A percentile compares a stretch with the other conserved stretches of the same genome.
Conservation (phyloP, 805 yeast genomes). For the Starmerella khaoyaiensis region DNA sequence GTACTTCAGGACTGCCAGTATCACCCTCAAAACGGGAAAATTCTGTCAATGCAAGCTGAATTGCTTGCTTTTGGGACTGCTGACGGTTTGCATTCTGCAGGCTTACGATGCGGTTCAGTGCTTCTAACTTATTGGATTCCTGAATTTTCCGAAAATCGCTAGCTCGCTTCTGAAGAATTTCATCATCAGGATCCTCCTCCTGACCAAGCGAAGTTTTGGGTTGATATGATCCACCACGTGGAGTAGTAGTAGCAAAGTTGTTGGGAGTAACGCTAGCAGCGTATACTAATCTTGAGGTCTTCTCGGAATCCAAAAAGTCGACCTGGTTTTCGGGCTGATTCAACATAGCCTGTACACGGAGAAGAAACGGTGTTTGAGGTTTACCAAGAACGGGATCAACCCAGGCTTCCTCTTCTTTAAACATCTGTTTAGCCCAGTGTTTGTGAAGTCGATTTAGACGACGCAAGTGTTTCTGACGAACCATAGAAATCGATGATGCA, state of each 20-base stretch:
- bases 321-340: constrained; percentile 54
- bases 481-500: constrained; percentile 14
- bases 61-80: constrained; percentile 47
- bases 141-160: constrained; percentile 3
- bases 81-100: constrained; percentile 54
- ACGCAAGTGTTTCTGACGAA: constrained; percentile 21
- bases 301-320: constrained; percentile 43
- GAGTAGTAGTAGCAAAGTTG: constrained; percentile 20
- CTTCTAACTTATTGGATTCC: constrained; percentile 50
- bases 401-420: constrained; percentile 22
- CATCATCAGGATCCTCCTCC: constrained; percentile 5
- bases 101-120: constrained; percentile 56
- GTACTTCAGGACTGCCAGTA: constrained; percentile 91
- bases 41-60: constrained; percentile 57
- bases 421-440: constrained; percentile 25
- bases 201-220: neutral
- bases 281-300: constrained; percentile 60
- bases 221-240: neutral
- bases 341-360: constrained; percentile 51
- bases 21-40: constrained; percentile 78
- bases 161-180: constrained; percentile 21
- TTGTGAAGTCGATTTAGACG: constrained; percentile 22
- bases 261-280: constrained; percentile 6
- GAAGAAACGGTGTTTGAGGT: constrained; percentile 50
- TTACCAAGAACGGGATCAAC: constrained; percentile 82